Evolutionary conservation across 148 eudicot genomes (phyloP), one percentile per base, ranked within the genome.

Genomic region (Nyssa sinensis): DNA sequence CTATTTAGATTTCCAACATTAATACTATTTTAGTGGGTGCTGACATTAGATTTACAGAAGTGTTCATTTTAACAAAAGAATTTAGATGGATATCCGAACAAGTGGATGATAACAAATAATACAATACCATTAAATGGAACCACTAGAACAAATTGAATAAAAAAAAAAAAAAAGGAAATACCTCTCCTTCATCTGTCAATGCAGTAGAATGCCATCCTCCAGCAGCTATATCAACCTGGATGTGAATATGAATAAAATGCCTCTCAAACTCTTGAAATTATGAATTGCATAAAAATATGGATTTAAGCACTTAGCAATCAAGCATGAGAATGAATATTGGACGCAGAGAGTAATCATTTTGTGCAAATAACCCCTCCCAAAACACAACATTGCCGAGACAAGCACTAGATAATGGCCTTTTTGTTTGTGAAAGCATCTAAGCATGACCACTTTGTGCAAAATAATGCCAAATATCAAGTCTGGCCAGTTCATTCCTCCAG

Each of bases 191-290:
- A 72, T 83, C 88, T 47, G 98, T 96, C 81, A 96, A 75, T 58
- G 92, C 93, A 58, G 97, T 89, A 33, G 99, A 96, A 85, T 96
- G 99, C 99, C 99, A 96, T 55, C 99, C 99, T 73, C 99, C 99
- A 77, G 99, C 99, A 83, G 99, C 99, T 82, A 96, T 91, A 77
- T 96, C 98, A 78, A 89, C 97, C 99, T 96, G 88, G 68, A 82
- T 29, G 62, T 21, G 27, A 76, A 44, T 30, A 78, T n/a, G n/a
- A 62, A 64, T 67, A 64, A 44, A 23, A 63, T 39, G 39, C n/a
- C 25, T n/a, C n/a, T n/a, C n/a, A n/a, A n/a, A n/a, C n/a, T n/a
- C n/a, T n/a, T n/a, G n/a, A n/a, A n/a, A n/a, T n/a, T n/a, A n/a
- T n/a, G n/a, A n/a, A n/a, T n/a, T n/a, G n/a, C n/a, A 29, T 44